Evolutionary conservation across 345 rosid genomes (phyloP).

Genomic region (Ailanthus altissimus): DNA sequence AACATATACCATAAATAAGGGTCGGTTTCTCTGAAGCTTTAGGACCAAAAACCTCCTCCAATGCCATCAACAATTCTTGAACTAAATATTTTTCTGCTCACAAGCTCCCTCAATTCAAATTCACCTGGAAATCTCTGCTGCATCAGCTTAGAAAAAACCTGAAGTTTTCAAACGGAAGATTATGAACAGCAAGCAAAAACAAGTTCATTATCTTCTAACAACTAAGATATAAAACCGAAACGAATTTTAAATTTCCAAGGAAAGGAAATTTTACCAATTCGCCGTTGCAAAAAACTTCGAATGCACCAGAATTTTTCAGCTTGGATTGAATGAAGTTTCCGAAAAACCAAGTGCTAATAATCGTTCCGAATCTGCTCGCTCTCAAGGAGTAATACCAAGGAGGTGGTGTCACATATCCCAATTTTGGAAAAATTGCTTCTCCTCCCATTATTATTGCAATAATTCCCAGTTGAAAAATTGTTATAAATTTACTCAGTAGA

Average conservation of each 20-base stretch:
- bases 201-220: background rate
- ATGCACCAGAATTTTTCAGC: slow-evolving; percentile 36
- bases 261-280: slow-evolving; percentile 23
- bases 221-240: background rate
- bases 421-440: slow-evolving; percentile 29
- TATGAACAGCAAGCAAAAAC: background rate
- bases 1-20: background rate
- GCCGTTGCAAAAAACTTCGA: slow-evolving; percentile 33
- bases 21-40: background rate
- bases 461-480: slow-evolving; percentile 28
- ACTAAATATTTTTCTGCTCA: slow-evolving; percentile 11
- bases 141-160: slow-evolving; percentile 40
- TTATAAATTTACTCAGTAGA: slow-evolving; percentile 16
- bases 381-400: slow-evolving; percentile 30
- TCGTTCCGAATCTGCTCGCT: slow-evolving; percentile 29
- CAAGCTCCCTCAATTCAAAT: slow-evolving; percentile 34
- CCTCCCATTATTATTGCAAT: slow-evolving; percentile 30
- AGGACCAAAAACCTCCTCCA: slow-evolving; percentile 11
- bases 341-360: slow-evolving; percentile 31
- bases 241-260: background rate
- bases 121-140: slow-evolving; percentile 34
- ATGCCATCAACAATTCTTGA: background rate
- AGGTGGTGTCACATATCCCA: slow-evolving; percentile 30
- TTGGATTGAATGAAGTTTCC: slow-evolving; percentile 35
- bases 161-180: background rate